Evolutionary conservation across 345 rosid species (phyloP).

Genomic region (Ricinus communis): DNA sequence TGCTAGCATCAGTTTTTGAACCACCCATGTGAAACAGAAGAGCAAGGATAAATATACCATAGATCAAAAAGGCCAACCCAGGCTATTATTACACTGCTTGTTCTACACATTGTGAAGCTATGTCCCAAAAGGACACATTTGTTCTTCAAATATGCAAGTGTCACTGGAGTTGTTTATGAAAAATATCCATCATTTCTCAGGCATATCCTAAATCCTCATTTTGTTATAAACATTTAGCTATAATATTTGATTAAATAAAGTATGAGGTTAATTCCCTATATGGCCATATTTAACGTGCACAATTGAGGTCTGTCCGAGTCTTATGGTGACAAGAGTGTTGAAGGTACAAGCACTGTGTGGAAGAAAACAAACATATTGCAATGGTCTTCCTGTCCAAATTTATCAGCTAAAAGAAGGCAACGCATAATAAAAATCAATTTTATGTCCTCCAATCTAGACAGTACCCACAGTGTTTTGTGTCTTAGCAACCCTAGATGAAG

Average conservation of each 20-base stretch:
- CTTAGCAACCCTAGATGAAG: not conserved
- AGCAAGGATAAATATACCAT: not conserved
- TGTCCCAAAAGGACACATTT: not conserved
- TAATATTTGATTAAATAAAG: not conserved
- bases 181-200: not conserved
- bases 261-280: not conserved
- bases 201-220: not conserved
- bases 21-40: not conserved
- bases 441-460: not conserved
- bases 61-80: not conserved
- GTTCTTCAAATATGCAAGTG: not conserved
- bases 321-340: not conserved
- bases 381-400: not conserved
- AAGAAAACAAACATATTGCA: not conserved
- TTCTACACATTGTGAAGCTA: not conserved
- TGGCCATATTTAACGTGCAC: not conserved
- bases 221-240: not conserved
- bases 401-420: not conserved
- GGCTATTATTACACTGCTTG: not conserved
- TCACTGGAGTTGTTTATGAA: not conserved
- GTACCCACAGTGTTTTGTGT: not conserved
- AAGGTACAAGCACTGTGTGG: not conserved
- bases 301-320: not conserved
- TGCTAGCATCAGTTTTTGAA: not conserved
- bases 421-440: not conserved